A percentile compares a stretch with the other conserved stretches of the same genome.
Evolutionary conservation across 2,329 filamentous ascomycete genomes (phyloP).

Genomic region (Cladophialophora carrionii): DNA sequence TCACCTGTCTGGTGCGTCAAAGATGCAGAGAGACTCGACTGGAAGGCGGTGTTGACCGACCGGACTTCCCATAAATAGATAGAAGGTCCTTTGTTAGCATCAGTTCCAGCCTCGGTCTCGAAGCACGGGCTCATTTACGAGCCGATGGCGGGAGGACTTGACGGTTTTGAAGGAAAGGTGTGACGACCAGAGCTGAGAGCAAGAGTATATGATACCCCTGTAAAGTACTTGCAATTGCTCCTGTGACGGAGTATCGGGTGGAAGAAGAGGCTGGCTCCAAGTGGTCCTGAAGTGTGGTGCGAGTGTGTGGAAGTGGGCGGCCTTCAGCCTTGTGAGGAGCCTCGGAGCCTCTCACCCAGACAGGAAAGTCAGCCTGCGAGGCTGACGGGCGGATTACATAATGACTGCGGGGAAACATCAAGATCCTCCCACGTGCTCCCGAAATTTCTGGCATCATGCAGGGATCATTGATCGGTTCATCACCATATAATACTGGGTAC

Average conservation of each 20-base stretch:
- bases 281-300: no score
- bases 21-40: no score
- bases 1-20: not conserved
- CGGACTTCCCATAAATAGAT: not conserved
- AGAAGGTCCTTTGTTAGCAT: not conserved
- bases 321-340: not conserved
- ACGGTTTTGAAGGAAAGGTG: not conserved
- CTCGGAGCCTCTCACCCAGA: not conserved
- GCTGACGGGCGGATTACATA: not conserved
- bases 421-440: no score
- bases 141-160: not conserved
- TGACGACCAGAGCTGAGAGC: not conserved
- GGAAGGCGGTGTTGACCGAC: not conserved
- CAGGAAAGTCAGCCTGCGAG: not conserved
- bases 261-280: not conserved
- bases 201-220: not conserved
- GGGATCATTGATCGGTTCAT: not conserved
- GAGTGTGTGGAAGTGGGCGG: not conserved
- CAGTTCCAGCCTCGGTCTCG: not conserved
- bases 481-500: no score
- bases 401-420: slow-evolving; percentile 1
- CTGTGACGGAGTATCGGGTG: not conserved
- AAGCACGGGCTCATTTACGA: not conserved
- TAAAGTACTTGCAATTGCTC: not conserved
- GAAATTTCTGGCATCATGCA: no score